Evolutionary conservation across 2,329 filamentous ascomycete species (phyloP).

Genomic region (Zymoseptoria passerinii): DNA sequence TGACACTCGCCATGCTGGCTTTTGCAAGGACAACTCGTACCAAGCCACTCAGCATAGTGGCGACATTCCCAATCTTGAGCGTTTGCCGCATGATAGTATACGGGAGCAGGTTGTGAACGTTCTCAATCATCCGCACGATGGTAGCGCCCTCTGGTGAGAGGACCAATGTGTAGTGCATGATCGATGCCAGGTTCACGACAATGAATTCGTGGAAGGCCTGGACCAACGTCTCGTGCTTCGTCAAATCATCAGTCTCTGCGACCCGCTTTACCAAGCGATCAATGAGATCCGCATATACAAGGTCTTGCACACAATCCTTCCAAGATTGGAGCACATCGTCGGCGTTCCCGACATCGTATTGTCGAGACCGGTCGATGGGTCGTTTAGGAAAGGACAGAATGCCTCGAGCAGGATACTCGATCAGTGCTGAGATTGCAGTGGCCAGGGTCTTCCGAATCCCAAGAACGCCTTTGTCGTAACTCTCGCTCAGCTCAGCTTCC

Average conservation of each 20-base stretch:
- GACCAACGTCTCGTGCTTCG: constrained; percentile 54
- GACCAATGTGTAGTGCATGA: constrained; percentile 65
- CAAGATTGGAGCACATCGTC: constrained; percentile 56
- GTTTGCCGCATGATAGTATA: constrained; percentile 67
- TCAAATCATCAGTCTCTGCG: constrained; percentile 53
- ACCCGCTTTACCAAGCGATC: constrained; percentile 57
- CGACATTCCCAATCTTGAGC: constrained; percentile 66
- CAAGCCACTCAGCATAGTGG: constrained; percentile 72
- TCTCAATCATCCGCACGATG: constrained; percentile 61
- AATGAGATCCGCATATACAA: constrained; percentile 60
- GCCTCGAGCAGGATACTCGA: constrained; percentile 62
- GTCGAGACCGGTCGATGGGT: constrained; percentile 22
- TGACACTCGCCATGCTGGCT: constrained; percentile 62
- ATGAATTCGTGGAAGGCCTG: constrained; percentile 38
- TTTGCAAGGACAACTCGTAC: constrained; percentile 68
- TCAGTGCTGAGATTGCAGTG: constrained; percentile 59
- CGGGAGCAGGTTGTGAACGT: constrained; percentile 60
- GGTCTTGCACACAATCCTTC: constrained; percentile 56
- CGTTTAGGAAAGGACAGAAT: constrained; percentile 49
- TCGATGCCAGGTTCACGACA: constrained; percentile 49
- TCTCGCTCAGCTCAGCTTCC: constrained; percentile 65
- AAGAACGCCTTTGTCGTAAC: constrained; percentile 69
- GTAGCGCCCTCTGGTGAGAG: constrained; percentile 68
- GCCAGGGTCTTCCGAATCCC: constrained; percentile 68
- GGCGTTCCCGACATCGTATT: constrained; percentile 53